phyloP scores from a whole-genome alignment of 2,329 filamentous ascomycete genomes.

The Penicillium sp. region DNA sequence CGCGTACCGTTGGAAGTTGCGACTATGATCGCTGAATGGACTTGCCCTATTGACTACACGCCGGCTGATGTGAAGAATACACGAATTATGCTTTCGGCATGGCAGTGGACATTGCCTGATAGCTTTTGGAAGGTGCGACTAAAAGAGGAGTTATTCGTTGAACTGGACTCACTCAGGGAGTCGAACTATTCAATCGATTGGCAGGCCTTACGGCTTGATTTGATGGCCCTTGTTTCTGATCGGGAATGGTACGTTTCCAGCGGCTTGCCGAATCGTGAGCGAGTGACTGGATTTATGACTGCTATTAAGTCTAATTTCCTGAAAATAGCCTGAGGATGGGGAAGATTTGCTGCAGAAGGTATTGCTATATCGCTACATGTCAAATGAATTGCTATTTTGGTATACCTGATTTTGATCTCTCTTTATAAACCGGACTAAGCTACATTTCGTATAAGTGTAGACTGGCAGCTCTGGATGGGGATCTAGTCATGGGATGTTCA shows the following conservation, averaged over 20 bases:
- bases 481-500: neutral
- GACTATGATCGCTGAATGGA: neutral
- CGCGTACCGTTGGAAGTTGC: neutral
- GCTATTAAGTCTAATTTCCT: neutral
- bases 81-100: neutral
- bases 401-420: neutral
- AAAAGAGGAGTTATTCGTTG: neutral
- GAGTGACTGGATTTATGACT: neutral
- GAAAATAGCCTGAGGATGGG: neutral
- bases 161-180: neutral
- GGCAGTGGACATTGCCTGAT: neutral
- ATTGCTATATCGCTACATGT: neutral
- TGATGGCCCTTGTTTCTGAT: neutral
- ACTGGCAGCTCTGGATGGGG: neutral
- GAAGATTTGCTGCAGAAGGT: neutral
- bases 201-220: neutral
- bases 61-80: neutral
- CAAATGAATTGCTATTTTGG: neutral
- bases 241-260: neutral
- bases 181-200: neutral
- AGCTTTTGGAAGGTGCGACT: neutral
- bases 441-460: neutral
- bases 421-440: neutral
- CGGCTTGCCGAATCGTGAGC: neutral
- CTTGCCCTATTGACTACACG: neutral